phyloP scores from a whole-genome alignment of 108 stramenopile species.

The Cyclotella cryptica region DNA sequence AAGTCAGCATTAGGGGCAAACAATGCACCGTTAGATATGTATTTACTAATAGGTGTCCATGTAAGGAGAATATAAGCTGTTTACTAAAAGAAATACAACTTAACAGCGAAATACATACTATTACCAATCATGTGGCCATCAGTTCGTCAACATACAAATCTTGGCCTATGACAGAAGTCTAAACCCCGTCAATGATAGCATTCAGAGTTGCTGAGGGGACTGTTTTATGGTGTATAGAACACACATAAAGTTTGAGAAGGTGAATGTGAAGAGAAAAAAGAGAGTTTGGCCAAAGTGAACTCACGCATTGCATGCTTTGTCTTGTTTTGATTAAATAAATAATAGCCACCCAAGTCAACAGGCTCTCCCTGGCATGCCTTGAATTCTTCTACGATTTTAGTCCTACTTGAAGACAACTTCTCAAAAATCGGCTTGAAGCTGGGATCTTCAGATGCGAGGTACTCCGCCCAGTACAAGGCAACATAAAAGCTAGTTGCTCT shows the following conservation, averaged over 20 bases:
- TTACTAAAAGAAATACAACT: neutral
- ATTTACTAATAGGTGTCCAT: too few species aligned
- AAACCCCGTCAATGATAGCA: slow-evolving; percentile 59
- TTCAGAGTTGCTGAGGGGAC: slow-evolving; percentile 84
- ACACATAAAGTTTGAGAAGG: neutral
- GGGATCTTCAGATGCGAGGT: slow-evolving; percentile 82
- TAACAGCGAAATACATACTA: neutral
- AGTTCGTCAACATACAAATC: neutral
- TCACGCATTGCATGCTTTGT: slow-evolving; percentile 74
- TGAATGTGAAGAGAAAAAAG: neutral
- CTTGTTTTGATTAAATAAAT: slow-evolving; percentile 82
- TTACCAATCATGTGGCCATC: too few species aligned
- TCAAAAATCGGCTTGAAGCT: slow-evolving; percentile 81
- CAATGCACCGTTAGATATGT: neutral
- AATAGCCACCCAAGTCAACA: slow-evolving; percentile 93
- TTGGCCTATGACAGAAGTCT: neutral
- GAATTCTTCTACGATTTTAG: slow-evolving; percentile 90
- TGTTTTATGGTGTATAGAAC: neutral
- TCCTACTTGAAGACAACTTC: slow-evolving; percentile 66
- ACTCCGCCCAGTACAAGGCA: slow-evolving; percentile 94
- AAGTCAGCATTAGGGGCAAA: too few species aligned
- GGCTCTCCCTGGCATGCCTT: slow-evolving; percentile 80
- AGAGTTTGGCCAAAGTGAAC: neutral
- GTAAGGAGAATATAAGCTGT: too few species aligned
- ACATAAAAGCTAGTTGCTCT: slow-evolving; percentile 93